phyloP scores from a whole-genome alignment of 1,139 yeast genomes.

The Blastobotrys capitulatus region DNA sequence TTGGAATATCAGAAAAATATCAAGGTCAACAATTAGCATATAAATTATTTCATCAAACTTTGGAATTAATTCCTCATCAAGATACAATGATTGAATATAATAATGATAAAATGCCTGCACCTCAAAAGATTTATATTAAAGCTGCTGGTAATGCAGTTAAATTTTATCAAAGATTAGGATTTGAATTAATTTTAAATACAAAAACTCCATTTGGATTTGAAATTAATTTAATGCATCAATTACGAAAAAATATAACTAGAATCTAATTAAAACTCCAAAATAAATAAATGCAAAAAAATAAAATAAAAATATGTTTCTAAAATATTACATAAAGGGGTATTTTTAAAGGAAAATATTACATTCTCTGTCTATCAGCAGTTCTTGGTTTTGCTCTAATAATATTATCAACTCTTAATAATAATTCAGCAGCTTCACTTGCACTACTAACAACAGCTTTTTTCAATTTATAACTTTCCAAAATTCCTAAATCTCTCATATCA shows the following conservation, averaged over 20 bases:
- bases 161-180: not conserved
- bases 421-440: constrained; percentile 98
- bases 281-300: not conserved
- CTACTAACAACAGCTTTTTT: constrained; percentile 92
- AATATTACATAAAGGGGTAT: not conserved
- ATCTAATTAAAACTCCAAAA: not conserved
- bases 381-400: constrained; percentile 96
- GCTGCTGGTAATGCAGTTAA: not conserved
- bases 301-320: not conserved
- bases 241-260: too few species aligned
- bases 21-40: not conserved
- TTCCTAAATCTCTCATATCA: constrained; percentile 91
- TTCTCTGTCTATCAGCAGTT: constrained; percentile 70
- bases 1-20: not conserved
- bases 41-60: not conserved
- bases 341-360: not conserved
- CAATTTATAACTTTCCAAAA: constrained; percentile 93
- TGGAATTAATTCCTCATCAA: not conserved
- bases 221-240: not conserved
- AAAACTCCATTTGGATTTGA: not conserved
- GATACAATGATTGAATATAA: not conserved
- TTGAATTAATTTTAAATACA: not conserved
- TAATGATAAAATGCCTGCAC: not conserved
- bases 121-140: constrained; percentile 3
- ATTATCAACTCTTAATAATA: constrained; percentile 80